Base-by-base conservation (phyloP, 208 protist genomes). In the Trypanosomatidae sp. region DNA sequence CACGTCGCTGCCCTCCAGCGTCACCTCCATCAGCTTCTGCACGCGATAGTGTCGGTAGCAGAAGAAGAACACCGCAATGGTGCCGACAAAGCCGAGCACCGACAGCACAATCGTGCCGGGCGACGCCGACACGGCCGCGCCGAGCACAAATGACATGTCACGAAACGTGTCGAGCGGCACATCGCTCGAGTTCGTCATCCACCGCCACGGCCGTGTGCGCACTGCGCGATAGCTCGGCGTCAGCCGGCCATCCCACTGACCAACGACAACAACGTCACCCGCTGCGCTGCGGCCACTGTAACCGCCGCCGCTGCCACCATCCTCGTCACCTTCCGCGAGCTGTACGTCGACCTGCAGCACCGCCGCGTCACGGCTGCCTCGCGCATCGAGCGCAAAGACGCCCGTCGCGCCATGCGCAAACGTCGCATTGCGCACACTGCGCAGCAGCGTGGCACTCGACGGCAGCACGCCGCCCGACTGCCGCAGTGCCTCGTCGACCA, bases 41-140 rank as follows among this genome's bases (percentile, higher is more conserved):
- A 86, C 57, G 28, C 69, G 67, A 49, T 88, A 92, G 46, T 92
- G 83, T 0, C 72, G 67, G 40, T 87, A 88, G 46, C 78, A 88
- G 22, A 92, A 87, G 59, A 81, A 71, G 48, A 92, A 88, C 13
- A 86, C 48, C 0, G 63, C 66, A 26, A 92, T 74, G 3, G 83
- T 92, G 42, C 65, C 25, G 25, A 87, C 50, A 44, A 92, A 88
- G 23, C 83, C 83, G 10, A 92, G 54, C 15, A 87, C 55, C 10
- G 73, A 85, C 18, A 88, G 60, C 15, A 84, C 75, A 48, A 92
- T 92, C 10, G 70, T 66, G 7, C 78, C 78, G 1, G 78, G 70
- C n/a, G 71, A 83, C 13, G 75, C 72, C n/a, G 67, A 61, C 10
- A 79, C 57, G 20, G 68, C 71, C n/a, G 59, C 52, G 41, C 61